These are phyloP conservation scores for Trichoderma brevicompactum DNA, from an alignment of 2,329 filamentous ascomycete genomes.

Conservation along the genomic window DNA sequence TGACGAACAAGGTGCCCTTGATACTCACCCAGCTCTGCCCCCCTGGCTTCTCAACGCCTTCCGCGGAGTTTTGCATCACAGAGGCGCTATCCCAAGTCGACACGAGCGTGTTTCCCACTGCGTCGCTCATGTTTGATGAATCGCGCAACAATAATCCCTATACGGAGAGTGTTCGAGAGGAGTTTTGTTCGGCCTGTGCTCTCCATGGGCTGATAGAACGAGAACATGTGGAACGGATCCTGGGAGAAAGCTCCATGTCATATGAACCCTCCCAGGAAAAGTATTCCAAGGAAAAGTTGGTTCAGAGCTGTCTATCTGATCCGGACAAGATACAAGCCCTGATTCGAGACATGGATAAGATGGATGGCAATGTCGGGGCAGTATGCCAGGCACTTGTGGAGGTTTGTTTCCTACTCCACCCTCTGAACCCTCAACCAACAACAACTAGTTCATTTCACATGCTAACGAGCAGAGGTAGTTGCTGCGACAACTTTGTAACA, in stretches of 20 bases:
- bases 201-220: slow-evolving; percentile 84
- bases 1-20: slow-evolving; percentile 70
- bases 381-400: slow-evolving; percentile 79
- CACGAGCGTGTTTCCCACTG: slow-evolving; percentile 71
- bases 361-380: slow-evolving; percentile 89
- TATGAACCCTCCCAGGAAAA: slow-evolving; percentile 74
- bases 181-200: slow-evolving; percentile 90
- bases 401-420: slow-evolving; percentile 57
- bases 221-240: slow-evolving; percentile 74
- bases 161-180: slow-evolving; percentile 62
- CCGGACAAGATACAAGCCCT: slow-evolving; percentile 75
- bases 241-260: slow-evolving; percentile 84
- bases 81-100: slow-evolving; percentile 80
- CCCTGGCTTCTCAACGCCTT: slow-evolving; percentile 77
- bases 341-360: slow-evolving; percentile 81
- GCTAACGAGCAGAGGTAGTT: slow-evolving; percentile 50
- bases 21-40: slow-evolving; percentile 57
- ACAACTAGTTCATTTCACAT: neutral
- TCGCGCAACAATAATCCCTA: slow-evolving; percentile 61
- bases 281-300: slow-evolving; percentile 76
- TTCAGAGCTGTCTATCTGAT: slow-evolving; percentile 77
- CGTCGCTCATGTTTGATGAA: slow-evolving; percentile 63
- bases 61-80: slow-evolving; percentile 69
- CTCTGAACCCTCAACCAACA: too few relatives aligned
- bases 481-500: slow-evolving; percentile 69